Evolutionary conservation across 228 moss, liverwort and hornwort genomes (phyloP).

Genomic region (Sphagnum magellanicum): DNA sequence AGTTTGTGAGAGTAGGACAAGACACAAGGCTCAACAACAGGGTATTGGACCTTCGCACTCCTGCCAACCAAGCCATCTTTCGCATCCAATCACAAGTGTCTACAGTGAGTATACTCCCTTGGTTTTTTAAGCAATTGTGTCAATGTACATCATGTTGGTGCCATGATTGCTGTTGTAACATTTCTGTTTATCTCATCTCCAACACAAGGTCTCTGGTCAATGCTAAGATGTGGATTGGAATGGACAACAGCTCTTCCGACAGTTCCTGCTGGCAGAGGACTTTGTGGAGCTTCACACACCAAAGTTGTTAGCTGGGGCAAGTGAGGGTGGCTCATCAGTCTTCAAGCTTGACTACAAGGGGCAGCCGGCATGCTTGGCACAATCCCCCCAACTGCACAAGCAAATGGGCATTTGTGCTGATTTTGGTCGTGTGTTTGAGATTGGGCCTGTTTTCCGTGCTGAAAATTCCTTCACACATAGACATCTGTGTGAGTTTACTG

Average conservation of each 20-base stretch:
- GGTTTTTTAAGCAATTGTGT: not conserved
- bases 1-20: slow-evolving; percentile 70
- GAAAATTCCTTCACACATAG: slow-evolving; percentile 93
- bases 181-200: not conserved
- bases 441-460: slow-evolving; percentile 86
- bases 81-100: slow-evolving; percentile 71
- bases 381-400: slow-evolving; percentile 91
- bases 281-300: slow-evolving; percentile 89
- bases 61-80: slow-evolving; percentile 94
- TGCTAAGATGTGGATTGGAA: not conserved
- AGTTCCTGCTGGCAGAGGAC: slow-evolving; percentile 60
- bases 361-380: slow-evolving; percentile 76
- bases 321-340: slow-evolving; percentile 87
- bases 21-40: slow-evolving; percentile 86
- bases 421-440: slow-evolving; percentile 89
- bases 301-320: slow-evolving; percentile 84
- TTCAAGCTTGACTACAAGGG: slow-evolving; percentile 88
- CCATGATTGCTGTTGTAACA: not conserved
- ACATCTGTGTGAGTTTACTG: slow-evolving; percentile 91
- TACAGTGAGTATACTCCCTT: slow-evolving; percentile 30
- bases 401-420: slow-evolving; percentile 91
- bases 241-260: slow-evolving; percentile 61
- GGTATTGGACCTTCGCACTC: slow-evolving; percentile 79
- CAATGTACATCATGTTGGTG: not conserved
- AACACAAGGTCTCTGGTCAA: not conserved